A percentile compares a stretch with the other conserved stretches of the same genome.
phyloP scores from a whole-genome alignment of 2,329 filamentous ascomycete species.

The Neofusicoccum sp. region DNA sequence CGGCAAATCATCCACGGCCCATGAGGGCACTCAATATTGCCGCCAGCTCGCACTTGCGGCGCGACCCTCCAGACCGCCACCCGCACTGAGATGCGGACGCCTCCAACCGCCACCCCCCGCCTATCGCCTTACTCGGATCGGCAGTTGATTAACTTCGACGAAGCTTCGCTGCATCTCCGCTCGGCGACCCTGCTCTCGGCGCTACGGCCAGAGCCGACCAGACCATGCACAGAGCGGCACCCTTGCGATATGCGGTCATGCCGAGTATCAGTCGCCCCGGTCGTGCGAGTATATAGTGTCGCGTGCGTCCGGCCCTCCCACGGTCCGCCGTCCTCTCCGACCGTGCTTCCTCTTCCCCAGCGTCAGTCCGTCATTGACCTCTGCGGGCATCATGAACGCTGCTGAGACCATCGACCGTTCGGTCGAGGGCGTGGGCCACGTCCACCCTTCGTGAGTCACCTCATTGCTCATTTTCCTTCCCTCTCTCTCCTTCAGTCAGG shows the following conservation, averaged over 20 bases:
- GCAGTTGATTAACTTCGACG: constrained; percentile 16
- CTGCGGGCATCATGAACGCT: constrained; percentile 21
- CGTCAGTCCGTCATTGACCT: background rate
- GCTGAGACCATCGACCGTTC: constrained; percentile 33
- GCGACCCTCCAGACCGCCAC: background rate
- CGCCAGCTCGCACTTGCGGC: too few species aligned
- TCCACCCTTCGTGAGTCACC: background rate
- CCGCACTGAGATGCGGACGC: background rate
- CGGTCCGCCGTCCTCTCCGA: background rate
- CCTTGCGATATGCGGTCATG: background rate
- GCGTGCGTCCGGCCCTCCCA: background rate
- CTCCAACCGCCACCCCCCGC: background rate
- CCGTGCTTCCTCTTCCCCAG: background rate
- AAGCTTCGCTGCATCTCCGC: constrained; percentile 13
- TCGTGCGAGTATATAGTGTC: constrained; percentile 13
- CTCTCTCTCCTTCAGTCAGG: too few species aligned
- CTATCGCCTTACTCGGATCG: constrained; percentile 16
- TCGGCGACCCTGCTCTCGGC: background rate
- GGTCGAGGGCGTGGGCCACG: constrained; percentile 26
- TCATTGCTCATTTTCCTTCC: background rate
- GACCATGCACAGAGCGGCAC: background rate
- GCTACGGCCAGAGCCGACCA: background rate
- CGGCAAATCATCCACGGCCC: too few species aligned
- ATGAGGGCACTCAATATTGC: too few species aligned
- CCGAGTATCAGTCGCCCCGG: background rate